Base-by-base conservation (phyloP, 192 early-diverging fungal genomes). In the Coemansia umbellata region DNA sequence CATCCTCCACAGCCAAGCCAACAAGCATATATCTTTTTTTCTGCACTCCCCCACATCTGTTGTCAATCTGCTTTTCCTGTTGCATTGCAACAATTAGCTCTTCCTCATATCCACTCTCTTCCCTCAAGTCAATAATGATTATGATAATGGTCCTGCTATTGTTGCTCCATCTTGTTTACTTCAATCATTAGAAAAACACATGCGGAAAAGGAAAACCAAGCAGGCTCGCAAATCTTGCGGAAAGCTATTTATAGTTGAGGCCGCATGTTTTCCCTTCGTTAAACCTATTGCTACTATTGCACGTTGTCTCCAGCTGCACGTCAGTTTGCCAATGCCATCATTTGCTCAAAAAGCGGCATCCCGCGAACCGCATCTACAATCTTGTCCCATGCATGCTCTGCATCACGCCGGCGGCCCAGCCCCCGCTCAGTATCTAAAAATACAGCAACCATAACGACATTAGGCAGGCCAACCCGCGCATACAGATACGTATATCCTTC, bases 401-500 rank as follows among this genome's bases (percentile, higher is more conserved):
- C 63, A 51, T 77, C 67, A 24, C 55, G 53, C n/a, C 74, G 53
- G 18, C 74, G 67, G 19, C 40, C 48, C 37, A 69, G 26, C 15
- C 66, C 66, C 50, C 57, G 60, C 36, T 69, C 67, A 2, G 74
- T 62, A 28, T 77, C 67, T 28, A 66, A 43, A 27, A 77, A 21
- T 3, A 69, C 63, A 2, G 66, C 66, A 5, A 70, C 74, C 31
- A 77, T 47, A 17, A 60, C 37, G 1, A 77, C 39, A n/a, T 66
- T 69, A 4, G 74, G 74, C 32, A 69, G 35, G 11, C 54, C 55
- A 18, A 69, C 63, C 23, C 74, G 74, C 37, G 74, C 60, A 53
- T 66, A 77, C 15, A 77, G 32, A 37, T 77, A 77, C 2, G 74
- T 77, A 37, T 65, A 69, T 17, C 56, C 60, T 35, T 75, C 72